Evolutionary conservation across 2,329 filamentous ascomycete species (phyloP), one percentile per base, ranked within the genome.

Genomic region (Catunica adiposa): DNA sequence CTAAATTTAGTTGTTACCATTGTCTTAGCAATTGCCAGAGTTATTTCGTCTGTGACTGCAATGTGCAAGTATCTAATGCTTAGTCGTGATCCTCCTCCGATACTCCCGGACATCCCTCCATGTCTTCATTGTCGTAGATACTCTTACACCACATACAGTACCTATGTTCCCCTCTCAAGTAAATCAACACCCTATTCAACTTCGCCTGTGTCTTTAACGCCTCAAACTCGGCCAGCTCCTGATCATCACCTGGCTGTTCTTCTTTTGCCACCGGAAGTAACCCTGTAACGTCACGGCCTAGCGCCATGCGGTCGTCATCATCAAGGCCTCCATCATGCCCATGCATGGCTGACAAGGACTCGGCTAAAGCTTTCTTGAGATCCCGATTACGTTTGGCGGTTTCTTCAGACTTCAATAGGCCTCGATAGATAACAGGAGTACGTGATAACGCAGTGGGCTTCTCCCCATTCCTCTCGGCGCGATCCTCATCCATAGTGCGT

Each of bases 111-210:
- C 92, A 98, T 0, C 86, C 89, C 11, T 92, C 87, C 83, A 96
- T 82, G 37, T 71, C 68, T 37, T 71, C 71, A 63, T 88, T 81
- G 0, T 81, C 77, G 66, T 96, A 98, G 54, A 73, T 73, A 67
- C 77, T 84, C 67, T 96, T 97, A 69, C 92, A 98, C 86, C 89
- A 98, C 66, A 96, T 95, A 70, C 92, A 98, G 66, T 98, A 98
- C 47, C 74, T 69, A 64, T 88, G 79, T 64, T 77, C 77, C 51
- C 80, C 72, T 38, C 92, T 77, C 55, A 98, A 67, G 67, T 86
- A 82, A 17, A 70, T 66, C 8, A 95, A 75, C 14, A 94, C 67
- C 61, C 73, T 79, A 7, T 72, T 69, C 59, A 97, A 69, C 61
- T 80, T 78, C 62, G 94, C 84, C 1, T 71, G 70, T 1, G 80